Percentiles rank a stretch among this genome's conserved stretches.
Evolutionary conservation across 768 basidiomycete genomes (phyloP).

Genomic region (Sarcomyxa edulis): DNA sequence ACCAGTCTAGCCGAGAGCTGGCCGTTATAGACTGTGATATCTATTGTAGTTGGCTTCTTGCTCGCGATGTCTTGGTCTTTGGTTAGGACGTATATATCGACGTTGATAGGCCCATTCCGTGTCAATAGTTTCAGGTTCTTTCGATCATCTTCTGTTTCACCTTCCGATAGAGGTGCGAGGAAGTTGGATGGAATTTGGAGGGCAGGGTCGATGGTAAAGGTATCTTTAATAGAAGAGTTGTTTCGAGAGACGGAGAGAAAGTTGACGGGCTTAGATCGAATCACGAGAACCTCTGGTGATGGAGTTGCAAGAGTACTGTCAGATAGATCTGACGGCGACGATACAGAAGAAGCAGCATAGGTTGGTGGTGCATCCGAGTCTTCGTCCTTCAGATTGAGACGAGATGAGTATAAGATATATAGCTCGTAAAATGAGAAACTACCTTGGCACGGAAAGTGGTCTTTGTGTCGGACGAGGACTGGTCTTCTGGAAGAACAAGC

Average conservation of each 20-base stretch:
- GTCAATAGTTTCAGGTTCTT: conserved; percentile 32
- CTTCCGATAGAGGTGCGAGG: conserved; percentile 29
- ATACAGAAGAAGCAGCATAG: no score
- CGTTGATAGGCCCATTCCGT: conserved; percentile 27
- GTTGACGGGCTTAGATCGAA: conserved; percentile 26
- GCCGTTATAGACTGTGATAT: conserved; percentile 22
- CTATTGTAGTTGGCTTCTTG: conserved; percentile 12
- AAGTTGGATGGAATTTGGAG: conserved; percentile 31
- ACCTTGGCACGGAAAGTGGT: no score
- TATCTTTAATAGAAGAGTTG: conserved; percentile 25
- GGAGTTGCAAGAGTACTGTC: no score
- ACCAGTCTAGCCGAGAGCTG: conserved; percentile 18
- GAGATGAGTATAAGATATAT: no score
- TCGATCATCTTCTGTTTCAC: conserved; percentile 31
- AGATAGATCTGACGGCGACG: no score
- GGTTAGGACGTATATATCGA: conserved; percentile 31
- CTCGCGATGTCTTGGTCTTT: conserved; percentile 2
- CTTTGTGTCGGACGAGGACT: no score
- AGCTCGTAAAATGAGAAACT: no score
- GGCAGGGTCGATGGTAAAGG: conserved; percentile 38
- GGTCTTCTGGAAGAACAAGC: no score
- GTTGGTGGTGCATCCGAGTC: no score
- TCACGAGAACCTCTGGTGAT: no score
- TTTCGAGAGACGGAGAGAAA: conserved; percentile 22
- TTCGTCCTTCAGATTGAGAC: no score